Evolutionary conservation across 768 basidiomycete species (phyloP), one percentile per base, ranked within the genome.

Genomic region (Kockovaella imperatae): DNA sequence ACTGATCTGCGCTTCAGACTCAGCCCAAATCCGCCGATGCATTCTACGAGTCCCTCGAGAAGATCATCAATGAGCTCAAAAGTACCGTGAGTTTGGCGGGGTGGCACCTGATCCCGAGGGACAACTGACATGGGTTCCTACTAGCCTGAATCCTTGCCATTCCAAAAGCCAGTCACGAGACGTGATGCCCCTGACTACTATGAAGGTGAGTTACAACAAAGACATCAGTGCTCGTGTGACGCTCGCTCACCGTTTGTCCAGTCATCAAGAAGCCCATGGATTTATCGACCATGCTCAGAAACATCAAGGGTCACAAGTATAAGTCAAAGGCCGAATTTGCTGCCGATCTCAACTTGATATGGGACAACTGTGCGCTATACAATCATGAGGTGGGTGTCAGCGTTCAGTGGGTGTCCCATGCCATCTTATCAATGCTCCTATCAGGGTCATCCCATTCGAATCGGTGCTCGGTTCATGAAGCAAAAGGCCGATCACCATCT

Each of bases 261-360:
- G 95, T 93, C 58, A 95, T 99, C 70, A 74, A 83, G 47, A 82
- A 82, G 54, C 90, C 95, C 4, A 99, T 99, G 95, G 95, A 99
- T 74, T 76, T 97, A 35, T 82, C 82, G 53, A 86, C 90, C 0
- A 86, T 99, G 79, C 77, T 83, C 43, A 88, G 83, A 78, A 91
- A 91, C 73, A 84, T 96, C 67, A 97, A 95, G 74, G 75, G 79
- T 50, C 87, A 86, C 68, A 78, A 80, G 40, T 96, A 95, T 78
- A 90, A 91, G 73, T 87, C 83, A 25, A 97, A 97, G 74, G 77
- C 81, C 55, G 86, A 91, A 61, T 97, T 99, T 72, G 83, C 84
- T 54, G 83, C 86, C 50, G 95, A 99, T 73, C 75, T 99, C 35
- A 87, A 93, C 57, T 79, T 96, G 53, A 96, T 99, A 57, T 99